Evolutionary conservation across 73 alveolate genomes (phyloP).

Genomic region (Paramecium caudatum): DNA sequence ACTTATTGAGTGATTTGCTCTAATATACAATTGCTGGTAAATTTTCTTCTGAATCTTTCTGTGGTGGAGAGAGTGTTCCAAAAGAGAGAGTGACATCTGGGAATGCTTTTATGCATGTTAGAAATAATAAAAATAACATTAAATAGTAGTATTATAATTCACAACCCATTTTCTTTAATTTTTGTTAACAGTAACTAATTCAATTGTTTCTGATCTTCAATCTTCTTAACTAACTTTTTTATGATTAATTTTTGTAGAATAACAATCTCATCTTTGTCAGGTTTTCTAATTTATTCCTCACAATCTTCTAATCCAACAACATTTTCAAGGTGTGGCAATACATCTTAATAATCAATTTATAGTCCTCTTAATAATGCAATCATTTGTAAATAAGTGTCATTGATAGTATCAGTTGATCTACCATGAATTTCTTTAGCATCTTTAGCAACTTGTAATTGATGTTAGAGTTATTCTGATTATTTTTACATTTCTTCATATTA

Average conservation of each 20-base stretch:
- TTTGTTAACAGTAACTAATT: constrained; percentile 28
- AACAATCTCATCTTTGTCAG: constrained; percentile 46
- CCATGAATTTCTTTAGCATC: constrained; percentile 1
- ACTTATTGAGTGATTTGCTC: not conserved
- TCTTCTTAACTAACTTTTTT: constrained; percentile 41
- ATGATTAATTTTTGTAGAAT: constrained; percentile 36
- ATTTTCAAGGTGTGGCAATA: constrained; percentile 37
- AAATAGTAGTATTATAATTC: too few species aligned
- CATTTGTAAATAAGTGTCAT: constrained; percentile 56
- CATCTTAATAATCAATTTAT: not conserved
- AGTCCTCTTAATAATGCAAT: constrained; percentile 21
- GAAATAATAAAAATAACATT: too few species aligned
- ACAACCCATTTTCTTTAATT: constrained; percentile 11
- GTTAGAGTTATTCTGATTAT: not conserved
- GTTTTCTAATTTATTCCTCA: not conserved
- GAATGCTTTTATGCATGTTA: not conserved
- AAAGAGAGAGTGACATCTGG: constrained; percentile 26
- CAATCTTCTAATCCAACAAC: not conserved
- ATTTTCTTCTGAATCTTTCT: constrained; percentile 21
- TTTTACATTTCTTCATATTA: constrained; percentile 36
- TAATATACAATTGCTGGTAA: not conserved
- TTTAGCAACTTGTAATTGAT: constrained; percentile 44
- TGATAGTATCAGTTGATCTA: not conserved
- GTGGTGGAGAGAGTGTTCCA: not conserved
- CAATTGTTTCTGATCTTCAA: constrained; percentile 36